Evolutionary conservation across 495 filamentous ascomycete species (phyloP).

Genomic region (Aspergillus steynii): DNA sequence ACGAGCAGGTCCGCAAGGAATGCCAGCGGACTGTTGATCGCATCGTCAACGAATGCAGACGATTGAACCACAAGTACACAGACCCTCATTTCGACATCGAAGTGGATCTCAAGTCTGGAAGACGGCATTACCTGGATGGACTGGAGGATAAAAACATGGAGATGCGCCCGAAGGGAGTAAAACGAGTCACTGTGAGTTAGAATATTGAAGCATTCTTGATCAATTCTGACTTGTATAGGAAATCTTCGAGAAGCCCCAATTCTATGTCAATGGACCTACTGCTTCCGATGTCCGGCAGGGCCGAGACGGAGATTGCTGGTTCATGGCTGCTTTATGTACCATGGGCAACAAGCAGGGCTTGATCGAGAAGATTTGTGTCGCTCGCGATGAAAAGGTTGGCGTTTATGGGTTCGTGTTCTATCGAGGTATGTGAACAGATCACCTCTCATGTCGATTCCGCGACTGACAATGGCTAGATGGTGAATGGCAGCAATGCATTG

Average conservation of each 20-base stretch:
- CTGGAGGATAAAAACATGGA: conserved; percentile 48
- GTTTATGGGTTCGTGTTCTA: conserved; percentile 96
- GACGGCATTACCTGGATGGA: conserved; percentile 63
- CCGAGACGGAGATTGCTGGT: conserved; percentile 86
- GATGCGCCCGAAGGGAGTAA: conserved; percentile 58
- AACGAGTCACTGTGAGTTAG: conserved; percentile 57
- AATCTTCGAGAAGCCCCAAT: conserved; percentile 84
- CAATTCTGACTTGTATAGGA: conserved; percentile 48
- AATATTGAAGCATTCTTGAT: background rate
- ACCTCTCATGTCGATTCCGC: background rate
- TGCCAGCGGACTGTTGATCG: conserved; percentile 76
- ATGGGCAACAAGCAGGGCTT: conserved; percentile 77
- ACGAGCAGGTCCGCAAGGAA: conserved; percentile 67
- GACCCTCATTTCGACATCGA: conserved; percentile 91
- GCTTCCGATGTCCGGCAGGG: conserved; percentile 83
- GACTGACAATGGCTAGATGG: conserved; percentile 57
- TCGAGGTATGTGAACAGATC: conserved; percentile 52
- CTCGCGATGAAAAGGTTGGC: conserved; percentile 73
- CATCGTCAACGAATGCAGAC: conserved; percentile 78
- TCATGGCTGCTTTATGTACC: conserved; percentile 83
- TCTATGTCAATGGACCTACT: conserved; percentile 79
- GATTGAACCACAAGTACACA: conserved; percentile 86
- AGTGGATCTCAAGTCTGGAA: conserved; percentile 66
- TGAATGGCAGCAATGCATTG: conserved; percentile 87
- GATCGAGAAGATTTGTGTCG: conserved; percentile 83